phyloP scores from a whole-genome alignment of 2,329 filamentous ascomycete species.

The Berkeleyomyces basicola region DNA sequence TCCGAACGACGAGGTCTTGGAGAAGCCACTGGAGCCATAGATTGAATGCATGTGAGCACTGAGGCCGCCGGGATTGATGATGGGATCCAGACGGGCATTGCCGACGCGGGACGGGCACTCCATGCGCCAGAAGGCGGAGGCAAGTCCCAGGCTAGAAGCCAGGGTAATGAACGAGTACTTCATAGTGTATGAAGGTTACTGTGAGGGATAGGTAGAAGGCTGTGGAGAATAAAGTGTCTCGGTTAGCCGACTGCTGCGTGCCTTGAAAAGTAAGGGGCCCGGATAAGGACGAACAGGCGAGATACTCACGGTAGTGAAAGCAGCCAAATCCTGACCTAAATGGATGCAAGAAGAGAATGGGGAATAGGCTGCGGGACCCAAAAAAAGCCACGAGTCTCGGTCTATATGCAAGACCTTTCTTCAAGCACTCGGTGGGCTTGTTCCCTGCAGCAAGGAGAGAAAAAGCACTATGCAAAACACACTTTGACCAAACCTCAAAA shows the following conservation, averaged over 20 bases:
- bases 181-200: constrained; percentile 17
- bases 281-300: background rate
- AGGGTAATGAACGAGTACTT: constrained; percentile 21
- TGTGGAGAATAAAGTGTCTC: background rate
- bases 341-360: background rate
- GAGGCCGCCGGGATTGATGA: constrained; percentile 44
- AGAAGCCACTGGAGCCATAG: constrained; percentile 40
- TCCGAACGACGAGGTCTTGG: constrained; percentile 34
- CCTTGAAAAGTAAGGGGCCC: background rate
- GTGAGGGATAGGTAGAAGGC: background rate
- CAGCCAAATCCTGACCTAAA: background rate
- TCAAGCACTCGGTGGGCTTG: background rate
- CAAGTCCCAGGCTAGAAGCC: constrained; percentile 22
- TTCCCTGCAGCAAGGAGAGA: background rate
- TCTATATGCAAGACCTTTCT: background rate
- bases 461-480: background rate
- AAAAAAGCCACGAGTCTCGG: background rate
- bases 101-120: constrained; percentile 58
- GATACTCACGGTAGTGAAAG: background rate
- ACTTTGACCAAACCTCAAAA: background rate
- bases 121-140: constrained; percentile 74
- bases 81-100: constrained; percentile 58
- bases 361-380: background rate
- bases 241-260: background rate
- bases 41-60: constrained; percentile 57